phyloP scores from a whole-genome alignment of 805 yeast genomes.

The Cyberlindnera bimundalis region DNA sequence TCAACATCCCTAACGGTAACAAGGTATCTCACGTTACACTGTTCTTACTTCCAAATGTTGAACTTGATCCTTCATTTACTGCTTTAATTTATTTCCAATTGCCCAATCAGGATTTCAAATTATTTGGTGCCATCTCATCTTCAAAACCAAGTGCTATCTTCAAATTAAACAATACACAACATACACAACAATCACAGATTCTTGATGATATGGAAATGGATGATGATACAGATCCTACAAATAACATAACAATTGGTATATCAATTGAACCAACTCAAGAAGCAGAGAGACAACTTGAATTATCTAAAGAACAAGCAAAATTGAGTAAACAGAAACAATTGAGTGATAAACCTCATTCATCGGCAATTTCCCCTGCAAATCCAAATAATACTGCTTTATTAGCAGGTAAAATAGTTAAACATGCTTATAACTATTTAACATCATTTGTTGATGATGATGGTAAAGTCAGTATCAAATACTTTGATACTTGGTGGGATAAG shows the following conservation, averaged over 20 bases:
- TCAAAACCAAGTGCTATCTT: constrained; percentile 90
- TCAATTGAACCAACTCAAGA: constrained; percentile 76
- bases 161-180: constrained; percentile 56
- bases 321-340: constrained; percentile 23
- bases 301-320: constrained; percentile 27
- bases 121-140: constrained; percentile 60
- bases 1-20: constrained; percentile 59
- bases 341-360: too few species aligned
- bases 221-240: constrained; percentile 26
- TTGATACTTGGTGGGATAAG: constrained; percentile 95
- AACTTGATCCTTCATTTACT: constrained; percentile 63
- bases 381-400: constrained; percentile 51
- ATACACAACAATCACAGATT: constrained; percentile 30
- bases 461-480: constrained; percentile 80
- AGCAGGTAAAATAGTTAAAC: constrained; percentile 85
- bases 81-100: constrained; percentile 89
- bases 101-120: constrained; percentile 49
- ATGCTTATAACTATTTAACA: constrained; percentile 87
- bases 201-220: constrained; percentile 58
- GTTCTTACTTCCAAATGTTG: constrained; percentile 80
- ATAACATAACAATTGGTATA: constrained; percentile 65
- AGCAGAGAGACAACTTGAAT: constrained; percentile 57
- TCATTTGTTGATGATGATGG: constrained; percentile 82
- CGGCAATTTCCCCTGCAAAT: constrained; percentile 31
- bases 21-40: constrained; percentile 75